These are phyloP conservation scores for Flagelloscypha sp. DNA, from an alignment of 768 basidiomycete genomes.

Conservation along the genomic window DNA sequence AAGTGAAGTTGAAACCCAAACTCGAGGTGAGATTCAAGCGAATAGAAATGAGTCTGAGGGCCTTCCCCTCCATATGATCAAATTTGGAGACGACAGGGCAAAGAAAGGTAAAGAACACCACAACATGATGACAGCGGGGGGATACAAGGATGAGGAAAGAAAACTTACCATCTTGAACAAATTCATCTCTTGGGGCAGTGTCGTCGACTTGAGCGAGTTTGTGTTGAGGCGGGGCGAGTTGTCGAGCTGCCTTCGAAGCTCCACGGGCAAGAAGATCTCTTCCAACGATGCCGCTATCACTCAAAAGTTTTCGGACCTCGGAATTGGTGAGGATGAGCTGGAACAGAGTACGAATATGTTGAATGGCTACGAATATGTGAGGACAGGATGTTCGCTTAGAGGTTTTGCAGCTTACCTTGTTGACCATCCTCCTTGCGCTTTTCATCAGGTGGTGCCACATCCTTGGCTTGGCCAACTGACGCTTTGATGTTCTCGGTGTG, in stretches of 20 bases:
- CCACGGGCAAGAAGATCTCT: slow-evolving; percentile 77
- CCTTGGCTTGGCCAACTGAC: slow-evolving; percentile 23
- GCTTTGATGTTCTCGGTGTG: slow-evolving; percentile 18
- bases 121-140: too few relatives aligned
- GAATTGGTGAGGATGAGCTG: slow-evolving; percentile 87
- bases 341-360: slow-evolving; percentile 82
- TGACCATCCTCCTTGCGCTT: slow-evolving; percentile 52
- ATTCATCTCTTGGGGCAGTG: slow-evolving; percentile 59
- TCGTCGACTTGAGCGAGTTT: slow-evolving; percentile 59
- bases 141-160: too few relatives aligned
- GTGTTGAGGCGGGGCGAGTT: slow-evolving; percentile 58
- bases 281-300: slow-evolving; percentile 69
- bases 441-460: slow-evolving; percentile 42
- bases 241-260: slow-evolving; percentile 61
- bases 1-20: too few relatives aligned
- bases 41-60: too few relatives aligned
- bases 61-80: too few relatives aligned
- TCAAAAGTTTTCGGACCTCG: slow-evolving; percentile 82
- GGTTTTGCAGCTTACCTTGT: slow-evolving; percentile 35
- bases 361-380: slow-evolving; percentile 44
- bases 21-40: too few relatives aligned
- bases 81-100: too few relatives aligned
- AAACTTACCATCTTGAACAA: slow-evolving; percentile 41
- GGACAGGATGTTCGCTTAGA: slow-evolving; percentile 1
- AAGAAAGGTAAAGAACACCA: too few relatives aligned